Evolutionary conservation across 1,284 basidiomycete genomes (phyloP).

Genomic region (Trichosporon asahii): DNA sequence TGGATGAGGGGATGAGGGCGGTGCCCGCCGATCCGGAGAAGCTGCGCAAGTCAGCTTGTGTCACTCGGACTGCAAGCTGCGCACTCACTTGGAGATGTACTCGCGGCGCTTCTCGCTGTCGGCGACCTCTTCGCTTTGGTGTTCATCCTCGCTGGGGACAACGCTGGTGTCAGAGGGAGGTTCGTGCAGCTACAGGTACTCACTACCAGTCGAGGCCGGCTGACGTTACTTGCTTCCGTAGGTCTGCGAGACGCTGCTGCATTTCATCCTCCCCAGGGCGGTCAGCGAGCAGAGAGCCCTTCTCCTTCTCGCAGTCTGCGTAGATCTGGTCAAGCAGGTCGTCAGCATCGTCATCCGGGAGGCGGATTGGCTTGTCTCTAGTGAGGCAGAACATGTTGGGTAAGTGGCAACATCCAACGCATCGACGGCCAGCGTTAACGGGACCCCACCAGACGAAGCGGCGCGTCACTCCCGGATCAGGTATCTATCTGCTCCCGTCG

Average conservation of each 20-base stretch:
- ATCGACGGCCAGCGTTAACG: background rate
- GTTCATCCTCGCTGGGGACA: slow-evolving; percentile 80
- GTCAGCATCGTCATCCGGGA: slow-evolving; percentile 19
- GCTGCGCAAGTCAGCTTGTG: slow-evolving; percentile 51
- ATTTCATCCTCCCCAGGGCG: slow-evolving; percentile 34
- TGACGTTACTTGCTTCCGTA: slow-evolving; percentile 68
- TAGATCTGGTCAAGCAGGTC: slow-evolving; percentile 20
- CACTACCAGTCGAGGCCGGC: slow-evolving; percentile 81
- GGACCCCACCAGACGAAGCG: background rate
- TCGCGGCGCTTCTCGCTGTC: slow-evolving; percentile 73
- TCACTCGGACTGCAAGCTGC: no score
- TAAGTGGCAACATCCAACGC: background rate
- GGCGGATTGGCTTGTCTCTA: slow-evolving; percentile 20
- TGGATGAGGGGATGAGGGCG: slow-evolving; percentile 67
- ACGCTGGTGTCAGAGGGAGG: slow-evolving; percentile 53
- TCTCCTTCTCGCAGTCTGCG: slow-evolving; percentile 16
- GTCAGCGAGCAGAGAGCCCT: background rate
- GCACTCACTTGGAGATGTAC: slow-evolving; percentile 72
- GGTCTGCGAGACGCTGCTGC: slow-evolving; percentile 59
- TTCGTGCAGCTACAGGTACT: slow-evolving; percentile 47
- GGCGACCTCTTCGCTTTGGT: slow-evolving; percentile 81
- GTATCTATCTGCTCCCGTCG: slow-evolving; percentile 3
- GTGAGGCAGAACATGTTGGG: slow-evolving; percentile 21
- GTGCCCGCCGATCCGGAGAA: slow-evolving; percentile 83
- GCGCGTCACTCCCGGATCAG: background rate